Conservation (phyloP, 768 basidiomycete genomes). For the Trametes cingulata region DNA sequence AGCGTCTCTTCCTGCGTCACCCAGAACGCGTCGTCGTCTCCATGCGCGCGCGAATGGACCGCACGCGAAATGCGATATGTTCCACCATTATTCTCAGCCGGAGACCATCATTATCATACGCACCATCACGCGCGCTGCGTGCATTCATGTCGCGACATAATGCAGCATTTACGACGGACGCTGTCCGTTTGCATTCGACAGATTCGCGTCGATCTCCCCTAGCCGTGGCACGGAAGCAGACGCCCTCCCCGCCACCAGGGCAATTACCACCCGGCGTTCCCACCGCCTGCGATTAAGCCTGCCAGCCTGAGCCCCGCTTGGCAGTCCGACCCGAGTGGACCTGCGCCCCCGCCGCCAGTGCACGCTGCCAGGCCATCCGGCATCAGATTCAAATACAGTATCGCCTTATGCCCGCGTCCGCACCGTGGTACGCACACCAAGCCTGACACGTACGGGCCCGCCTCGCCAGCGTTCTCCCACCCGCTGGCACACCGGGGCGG, state of each 20-base stretch:
- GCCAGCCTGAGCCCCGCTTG: conserved; percentile 1
- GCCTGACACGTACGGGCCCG: not conserved
- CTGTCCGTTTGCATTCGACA: conserved; percentile 9
- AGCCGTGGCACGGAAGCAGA: conserved; percentile 7
- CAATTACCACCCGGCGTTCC: conserved; percentile 10
- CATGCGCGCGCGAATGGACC: not conserved
- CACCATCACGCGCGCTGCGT: no score
- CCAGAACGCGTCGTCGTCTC: not conserved
- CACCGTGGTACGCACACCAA: not conserved
- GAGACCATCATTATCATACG: not conserved
- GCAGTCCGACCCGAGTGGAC: conserved; percentile 9
- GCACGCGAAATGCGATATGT: not conserved
- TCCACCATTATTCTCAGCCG: not conserved
- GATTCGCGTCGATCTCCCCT: conserved; percentile 15
- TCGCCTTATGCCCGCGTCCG: not conserved
- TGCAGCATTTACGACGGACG: not conserved
- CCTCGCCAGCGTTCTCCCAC: no score
- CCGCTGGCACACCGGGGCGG: no score
- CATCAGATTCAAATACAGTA: no score
- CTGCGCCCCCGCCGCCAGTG: not conserved
- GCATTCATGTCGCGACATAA: not conserved
- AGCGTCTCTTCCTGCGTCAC: not conserved
- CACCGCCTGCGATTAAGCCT: conserved; percentile 16
- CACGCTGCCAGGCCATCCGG: no score
- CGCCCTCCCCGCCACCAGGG: conserved; percentile 6